These are phyloP conservation scores for Metschnikowia gelsemii DNA, from an alignment of 805 yeast genomes.

Conservation along the genomic window DNA sequence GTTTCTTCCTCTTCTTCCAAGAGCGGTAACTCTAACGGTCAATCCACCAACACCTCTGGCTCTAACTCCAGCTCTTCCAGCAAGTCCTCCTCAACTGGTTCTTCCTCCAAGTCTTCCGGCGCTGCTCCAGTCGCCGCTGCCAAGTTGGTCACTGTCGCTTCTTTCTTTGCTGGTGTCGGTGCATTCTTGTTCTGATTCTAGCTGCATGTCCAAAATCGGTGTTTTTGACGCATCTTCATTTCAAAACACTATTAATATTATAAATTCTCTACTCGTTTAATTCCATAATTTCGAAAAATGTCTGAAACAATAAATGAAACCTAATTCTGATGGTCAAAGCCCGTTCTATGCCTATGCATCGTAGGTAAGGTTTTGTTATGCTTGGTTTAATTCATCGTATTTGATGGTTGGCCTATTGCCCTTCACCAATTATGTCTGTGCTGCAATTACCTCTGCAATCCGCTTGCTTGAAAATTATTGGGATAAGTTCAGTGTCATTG, in stretches of 20 bases:
- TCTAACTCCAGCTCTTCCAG: constrained; percentile 26
- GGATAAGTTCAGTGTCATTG: too few relatives aligned
- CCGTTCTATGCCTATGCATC: too few relatives aligned
- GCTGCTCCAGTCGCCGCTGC: constrained; percentile 27
- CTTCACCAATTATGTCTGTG: too few relatives aligned
- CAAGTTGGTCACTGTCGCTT: constrained; percentile 29
- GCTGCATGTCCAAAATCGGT: constrained; percentile 1
- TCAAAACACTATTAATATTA: constrained; percentile 1
- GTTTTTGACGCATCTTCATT: background rate
- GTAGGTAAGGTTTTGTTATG: too few relatives aligned
- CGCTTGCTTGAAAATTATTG: too few relatives aligned
- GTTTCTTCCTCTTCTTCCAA: constrained; percentile 46
- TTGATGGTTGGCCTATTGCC: too few relatives aligned
- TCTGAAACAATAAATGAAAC: constrained; percentile 3
- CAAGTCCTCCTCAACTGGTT: constrained; percentile 22
- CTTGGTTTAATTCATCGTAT: too few relatives aligned
- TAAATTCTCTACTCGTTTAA: constrained; percentile 8
- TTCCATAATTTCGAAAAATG: constrained; percentile 7
- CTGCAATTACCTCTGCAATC: too few relatives aligned
- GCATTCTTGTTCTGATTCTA: constrained; percentile 31
- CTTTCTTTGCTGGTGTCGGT: constrained; percentile 39
- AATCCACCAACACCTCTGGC: constrained; percentile 29
- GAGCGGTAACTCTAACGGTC: constrained; percentile 26
- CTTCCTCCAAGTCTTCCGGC: constrained; percentile 25
- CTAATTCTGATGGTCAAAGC: background rate